A percentile compares a stretch with the other conserved stretches of the same genome.
Conservation (phyloP, 140 eudicot genomes). For the Cichorium intybus region DNA sequence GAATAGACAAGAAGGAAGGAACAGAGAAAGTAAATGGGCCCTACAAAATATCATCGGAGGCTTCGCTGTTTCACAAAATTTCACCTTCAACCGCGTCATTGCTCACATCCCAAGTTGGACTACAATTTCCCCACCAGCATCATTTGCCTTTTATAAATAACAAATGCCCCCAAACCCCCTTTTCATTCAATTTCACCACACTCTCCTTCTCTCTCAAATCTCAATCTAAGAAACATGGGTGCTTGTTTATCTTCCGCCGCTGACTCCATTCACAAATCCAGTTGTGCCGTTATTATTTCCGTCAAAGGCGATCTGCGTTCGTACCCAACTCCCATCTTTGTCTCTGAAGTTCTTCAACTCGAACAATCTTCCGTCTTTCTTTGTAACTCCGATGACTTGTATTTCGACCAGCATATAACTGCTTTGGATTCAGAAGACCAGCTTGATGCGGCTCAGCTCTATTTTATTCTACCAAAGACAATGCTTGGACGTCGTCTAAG, state of each 20-base stretch:
- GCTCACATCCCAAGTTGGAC: neutral
- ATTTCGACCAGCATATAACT: slow-evolving; percentile 42
- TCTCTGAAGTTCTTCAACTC: slow-evolving; percentile 39
- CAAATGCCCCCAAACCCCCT: neutral
- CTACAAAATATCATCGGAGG: neutral
- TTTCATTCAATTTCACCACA: neutral
- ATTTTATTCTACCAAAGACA: slow-evolving; percentile 44
- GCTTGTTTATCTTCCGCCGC: slow-evolving; percentile 33
- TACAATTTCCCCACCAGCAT: neutral
- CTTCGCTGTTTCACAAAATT: neutral
- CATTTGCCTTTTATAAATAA: neutral
- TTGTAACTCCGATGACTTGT: slow-evolving; percentile 59
- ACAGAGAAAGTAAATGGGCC: neutral
- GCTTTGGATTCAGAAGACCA: slow-evolving; percentile 31
- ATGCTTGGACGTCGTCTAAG: slow-evolving; percentile 46
- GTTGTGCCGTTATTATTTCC: slow-evolving; percentile 41
- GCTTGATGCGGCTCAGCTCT: slow-evolving; percentile 56
- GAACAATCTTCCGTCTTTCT: slow-evolving; percentile 33
- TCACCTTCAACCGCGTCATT: neutral
- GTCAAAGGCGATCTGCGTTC: slow-evolving; percentile 40
- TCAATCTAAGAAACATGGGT: slow-evolving; percentile 17
- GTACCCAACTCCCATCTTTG: slow-evolving; percentile 43
- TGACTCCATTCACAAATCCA: slow-evolving; percentile 11
- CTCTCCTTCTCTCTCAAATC: neutral
- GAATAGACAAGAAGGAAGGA: neutral